phyloP scores from a whole-genome alignment of 2,329 filamentous ascomycete species.

The Colletotrichum echinochloae region DNA sequence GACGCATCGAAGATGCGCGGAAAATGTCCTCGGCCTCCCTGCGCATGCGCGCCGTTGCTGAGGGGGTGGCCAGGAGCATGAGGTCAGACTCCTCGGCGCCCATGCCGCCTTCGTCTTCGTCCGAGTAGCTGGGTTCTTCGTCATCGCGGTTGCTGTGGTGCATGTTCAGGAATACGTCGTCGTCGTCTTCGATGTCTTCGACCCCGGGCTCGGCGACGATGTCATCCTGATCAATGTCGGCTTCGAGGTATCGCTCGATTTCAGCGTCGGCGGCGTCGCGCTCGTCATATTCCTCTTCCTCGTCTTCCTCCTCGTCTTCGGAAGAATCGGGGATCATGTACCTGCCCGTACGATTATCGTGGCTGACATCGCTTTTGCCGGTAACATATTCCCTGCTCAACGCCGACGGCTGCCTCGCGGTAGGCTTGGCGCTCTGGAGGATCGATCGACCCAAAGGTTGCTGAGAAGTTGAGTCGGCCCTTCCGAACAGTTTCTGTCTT shows the following conservation, averaged over 20 bases:
- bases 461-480: conserved; percentile 52
- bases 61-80: conserved; percentile 67
- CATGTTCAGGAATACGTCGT: conserved; percentile 64
- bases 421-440: conserved; percentile 47
- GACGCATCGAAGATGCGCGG: conserved; percentile 63
- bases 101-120: conserved; percentile 45
- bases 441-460: conserved; percentile 63
- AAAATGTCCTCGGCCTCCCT: conserved; percentile 68
- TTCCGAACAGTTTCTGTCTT: conserved; percentile 54
- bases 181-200: conserved; percentile 57
- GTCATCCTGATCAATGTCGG: conserved; percentile 50
- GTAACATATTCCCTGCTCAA: conserved; percentile 59
- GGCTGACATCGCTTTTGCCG: conserved; percentile 5
- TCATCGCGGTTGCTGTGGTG: conserved; percentile 50
- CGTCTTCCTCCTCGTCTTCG: conserved; percentile 47
- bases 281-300: conserved; percentile 46
- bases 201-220: conserved; percentile 53
- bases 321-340: conserved; percentile 47
- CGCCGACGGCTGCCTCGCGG: conserved; percentile 60
- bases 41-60: conserved; percentile 64
- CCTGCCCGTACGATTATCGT: conserved; percentile 42
- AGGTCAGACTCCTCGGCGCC: conserved; percentile 60
- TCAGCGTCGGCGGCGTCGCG: conserved; percentile 49
- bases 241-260: conserved; percentile 52
- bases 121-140: conserved; percentile 27